Conservation (phyloP, 176 grass and related monocot species). For the Carex scoparia region DNA sequence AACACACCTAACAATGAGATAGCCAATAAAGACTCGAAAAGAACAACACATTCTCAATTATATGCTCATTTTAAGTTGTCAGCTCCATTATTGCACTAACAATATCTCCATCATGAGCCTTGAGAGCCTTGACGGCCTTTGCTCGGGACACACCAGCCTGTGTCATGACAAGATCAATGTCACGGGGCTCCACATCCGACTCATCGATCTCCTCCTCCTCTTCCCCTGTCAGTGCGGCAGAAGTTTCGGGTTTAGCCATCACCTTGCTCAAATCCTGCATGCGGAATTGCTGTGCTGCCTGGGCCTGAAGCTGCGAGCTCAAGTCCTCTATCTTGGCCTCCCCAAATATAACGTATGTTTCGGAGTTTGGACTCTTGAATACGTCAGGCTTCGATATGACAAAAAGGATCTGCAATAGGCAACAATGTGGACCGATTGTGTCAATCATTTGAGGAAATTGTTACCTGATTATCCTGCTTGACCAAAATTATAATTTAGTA, state of each 20-base stretch:
- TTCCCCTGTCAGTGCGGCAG: conserved; percentile 37
- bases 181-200: conserved; percentile 61
- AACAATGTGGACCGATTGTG: not conserved
- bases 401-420: conserved; percentile 58
- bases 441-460: not conserved
- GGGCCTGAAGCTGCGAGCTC: conserved; percentile 80
- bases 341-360: conserved; percentile 88
- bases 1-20: not conserved
- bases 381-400: conserved; percentile 86
- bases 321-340: conserved; percentile 93
- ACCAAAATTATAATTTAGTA: not conserved
- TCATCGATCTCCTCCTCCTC: conserved; percentile 81
- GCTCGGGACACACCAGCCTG: conserved; percentile 65
- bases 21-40: not conserved
- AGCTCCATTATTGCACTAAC: conserved; percentile 92
- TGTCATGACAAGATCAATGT: conserved; percentile 96
- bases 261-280: conserved; percentile 85
- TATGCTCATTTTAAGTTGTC: conserved; percentile 40
- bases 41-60: not conserved
- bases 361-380: conserved; percentile 85
- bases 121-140: conserved; percentile 82
- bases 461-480: not conserved
- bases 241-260: conserved; percentile 56
- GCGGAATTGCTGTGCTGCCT: conserved; percentile 87
- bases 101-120: conserved; percentile 83